Percentiles rank a stretch among this genome's conserved stretches.
phyloP scores from a whole-genome alignment of 2,329 filamentous ascomycete genomes.

The Byssochlamys sp. region DNA sequence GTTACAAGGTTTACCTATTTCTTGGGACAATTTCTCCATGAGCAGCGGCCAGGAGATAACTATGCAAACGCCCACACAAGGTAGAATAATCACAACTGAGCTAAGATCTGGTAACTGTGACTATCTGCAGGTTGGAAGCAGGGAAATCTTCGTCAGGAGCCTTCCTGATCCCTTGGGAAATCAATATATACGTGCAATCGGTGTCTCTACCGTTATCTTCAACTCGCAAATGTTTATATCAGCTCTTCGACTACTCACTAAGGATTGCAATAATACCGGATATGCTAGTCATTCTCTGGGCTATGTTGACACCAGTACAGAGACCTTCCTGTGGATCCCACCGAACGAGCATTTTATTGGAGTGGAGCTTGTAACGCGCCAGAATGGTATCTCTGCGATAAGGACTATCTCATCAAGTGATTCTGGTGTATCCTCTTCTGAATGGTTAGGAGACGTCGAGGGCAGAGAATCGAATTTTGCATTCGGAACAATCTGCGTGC shows the following conservation, averaged over 20 bases:
- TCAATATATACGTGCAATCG: neutral
- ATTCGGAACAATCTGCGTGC: neutral
- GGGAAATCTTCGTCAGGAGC: neutral
- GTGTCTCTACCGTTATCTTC: neutral
- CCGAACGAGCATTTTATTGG: neutral
- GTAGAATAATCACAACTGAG: slow-evolving; percentile 1
- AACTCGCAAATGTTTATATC: neutral
- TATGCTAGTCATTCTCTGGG: neutral
- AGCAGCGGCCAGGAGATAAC: neutral
- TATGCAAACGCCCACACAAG: neutral
- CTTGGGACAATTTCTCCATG: neutral
- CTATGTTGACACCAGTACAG: neutral
- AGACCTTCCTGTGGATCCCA: neutral
- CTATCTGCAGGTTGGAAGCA: neutral
- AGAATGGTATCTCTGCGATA: neutral
- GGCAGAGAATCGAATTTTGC: neutral
- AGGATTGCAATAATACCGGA: neutral
- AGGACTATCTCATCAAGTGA: neutral
- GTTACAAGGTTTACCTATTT: neutral
- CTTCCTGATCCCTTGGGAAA: neutral
- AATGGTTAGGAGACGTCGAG: neutral
- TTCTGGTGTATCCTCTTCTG: neutral
- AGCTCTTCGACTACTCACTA: neutral
- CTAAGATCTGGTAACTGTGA: neutral
- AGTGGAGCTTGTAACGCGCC: neutral